Evolutionary conservation across 2,329 filamentous ascomycete genomes (phyloP), one percentile per base, ranked within the genome.

Genomic region (Tolypocladium inflatum): DNA sequence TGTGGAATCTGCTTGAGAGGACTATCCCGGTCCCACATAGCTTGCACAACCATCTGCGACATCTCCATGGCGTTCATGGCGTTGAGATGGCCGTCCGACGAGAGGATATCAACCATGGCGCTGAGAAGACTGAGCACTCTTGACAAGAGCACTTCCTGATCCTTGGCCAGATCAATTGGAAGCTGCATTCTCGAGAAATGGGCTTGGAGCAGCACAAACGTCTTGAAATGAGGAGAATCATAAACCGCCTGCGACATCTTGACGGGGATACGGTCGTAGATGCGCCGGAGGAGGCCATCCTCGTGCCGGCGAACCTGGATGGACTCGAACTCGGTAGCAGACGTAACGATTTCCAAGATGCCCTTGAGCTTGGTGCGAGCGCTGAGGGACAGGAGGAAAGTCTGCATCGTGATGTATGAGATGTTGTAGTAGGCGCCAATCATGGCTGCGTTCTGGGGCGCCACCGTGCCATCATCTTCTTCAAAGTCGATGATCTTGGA

Each of bases 351-450:
- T 73, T 99, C 94, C 57, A 99, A 80, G 50, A 99, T 92, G 53
- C 91, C 91, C 81, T 99, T 99, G 63, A 99, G 84, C 78, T 96
- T 97, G 4, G 92, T 97, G 65, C 88, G 88, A 48, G 86, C 86
- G 57, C 85, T 92, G 53, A 99, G 81, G 17, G 94, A 99, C 58
- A 99, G 80, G 55, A 99, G 79, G 80, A 99, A 93, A 0, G 94
- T 99, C 76, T 99, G 93, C 92, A 99, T 99, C 3, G 94, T 99
- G 72, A 96, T 90, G 76, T 97, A 97, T 7, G 93, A 97, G 68
- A 99, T 96, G 74, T 97, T 97, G 81, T 99, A 99, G 80, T 99
- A 97, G 1, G 94, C 91, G 11, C 90, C 91, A 68, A 99, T 97
- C 90, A 97, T 97, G 64, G 94, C 94, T 2, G 93, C 89, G 72